Evolutionary conservation across 768 basidiomycete genomes (phyloP).

Genomic region (Termitomyces eurrhizus): DNA sequence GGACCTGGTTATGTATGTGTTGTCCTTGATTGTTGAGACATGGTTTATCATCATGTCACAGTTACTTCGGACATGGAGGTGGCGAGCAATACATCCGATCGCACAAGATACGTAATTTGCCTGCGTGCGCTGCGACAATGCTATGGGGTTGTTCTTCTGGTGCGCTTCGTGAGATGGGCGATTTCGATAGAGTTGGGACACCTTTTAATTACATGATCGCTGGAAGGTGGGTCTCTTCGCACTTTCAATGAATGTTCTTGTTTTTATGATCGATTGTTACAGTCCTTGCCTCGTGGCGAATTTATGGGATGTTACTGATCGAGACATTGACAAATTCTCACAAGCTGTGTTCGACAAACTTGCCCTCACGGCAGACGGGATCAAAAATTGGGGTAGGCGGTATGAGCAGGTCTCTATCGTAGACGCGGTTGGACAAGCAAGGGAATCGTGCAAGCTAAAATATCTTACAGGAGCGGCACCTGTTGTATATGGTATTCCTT

Average conservation of each 20-base stretch:
- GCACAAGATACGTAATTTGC: slow-evolving; percentile 76
- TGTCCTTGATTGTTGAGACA: neutral
- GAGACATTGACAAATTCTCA: slow-evolving; percentile 93
- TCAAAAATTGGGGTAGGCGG: slow-evolving; percentile 19
- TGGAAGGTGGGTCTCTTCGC: slow-evolving; percentile 71
- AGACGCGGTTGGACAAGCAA: slow-evolving; percentile 72
- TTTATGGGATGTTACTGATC: slow-evolving; percentile 97
- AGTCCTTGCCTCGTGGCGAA: slow-evolving; percentile 94
- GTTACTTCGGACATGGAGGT: slow-evolving; percentile 97
- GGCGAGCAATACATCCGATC: slow-evolving; percentile 93
- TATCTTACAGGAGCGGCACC: slow-evolving; percentile 95
- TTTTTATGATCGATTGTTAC: slow-evolving; percentile 6
- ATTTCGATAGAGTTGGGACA: slow-evolving; percentile 89
- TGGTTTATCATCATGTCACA: slow-evolving; percentile 25
- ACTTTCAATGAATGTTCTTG: neutral
- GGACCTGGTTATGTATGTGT: slow-evolving; percentile 87
- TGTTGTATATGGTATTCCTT: slow-evolving; percentile 94
- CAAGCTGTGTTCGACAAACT: slow-evolving; percentile 78
- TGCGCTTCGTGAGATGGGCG: slow-evolving; percentile 82
- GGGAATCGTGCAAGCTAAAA: slow-evolving; percentile 82
- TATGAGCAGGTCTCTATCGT: slow-evolving; percentile 46
- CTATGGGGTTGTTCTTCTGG: slow-evolving; percentile 99
- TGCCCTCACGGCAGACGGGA: slow-evolving; percentile 38
- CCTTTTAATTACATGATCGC: slow-evolving; percentile 96
- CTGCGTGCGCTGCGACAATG: slow-evolving; percentile 90